Evolutionary conservation across 768 basidiomycete genomes (phyloP).

Genomic region (Russula sp.): DNA sequence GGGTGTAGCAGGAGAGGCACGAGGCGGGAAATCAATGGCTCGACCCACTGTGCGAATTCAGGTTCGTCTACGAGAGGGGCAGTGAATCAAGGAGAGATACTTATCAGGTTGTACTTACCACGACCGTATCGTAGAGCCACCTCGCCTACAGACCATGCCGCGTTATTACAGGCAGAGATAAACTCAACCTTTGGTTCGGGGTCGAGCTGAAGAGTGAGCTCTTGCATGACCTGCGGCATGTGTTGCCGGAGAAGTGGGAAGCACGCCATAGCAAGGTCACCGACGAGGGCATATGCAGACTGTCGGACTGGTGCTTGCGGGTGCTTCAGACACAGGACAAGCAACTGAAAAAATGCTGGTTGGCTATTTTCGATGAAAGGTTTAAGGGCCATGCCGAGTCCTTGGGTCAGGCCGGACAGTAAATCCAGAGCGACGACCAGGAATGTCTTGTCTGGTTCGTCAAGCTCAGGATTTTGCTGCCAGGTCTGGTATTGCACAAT

Average conservation of each 20-base stretch:
- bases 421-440: slow-evolving; percentile 97
- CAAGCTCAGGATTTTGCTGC: slow-evolving; percentile 82
- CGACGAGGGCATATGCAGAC: slow-evolving; percentile 96
- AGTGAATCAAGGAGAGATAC: neutral
- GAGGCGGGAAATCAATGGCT: slow-evolving; percentile 76
- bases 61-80: slow-evolving; percentile 47
- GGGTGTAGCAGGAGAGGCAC: slow-evolving; percentile 90
- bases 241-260: slow-evolving; percentile 79
- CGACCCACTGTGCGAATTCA: slow-evolving; percentile 90
- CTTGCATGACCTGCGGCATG: slow-evolving; percentile 83
- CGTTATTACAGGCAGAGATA: slow-evolving; percentile 96
- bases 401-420: slow-evolving; percentile 92
- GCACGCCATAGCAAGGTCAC: slow-evolving; percentile 96
- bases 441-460: slow-evolving; percentile 96
- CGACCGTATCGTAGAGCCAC: slow-evolving; percentile 88
- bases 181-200: slow-evolving; percentile 91
- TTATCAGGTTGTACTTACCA: slow-evolving; percentile 38
- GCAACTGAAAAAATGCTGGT: slow-evolving; percentile 72
- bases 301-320: slow-evolving; percentile 94
- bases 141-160: slow-evolving; percentile 99
- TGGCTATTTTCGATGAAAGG: slow-evolving; percentile 58
- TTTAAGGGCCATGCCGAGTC: slow-evolving; percentile 73
- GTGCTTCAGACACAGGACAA: slow-evolving; percentile 89
- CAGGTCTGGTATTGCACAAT: slow-evolving; percentile 82
- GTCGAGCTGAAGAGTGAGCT: slow-evolving; percentile 83